Conservation (phyloP, 108 stramenopile genomes). For the Asterionellopsis glacialis region DNA sequence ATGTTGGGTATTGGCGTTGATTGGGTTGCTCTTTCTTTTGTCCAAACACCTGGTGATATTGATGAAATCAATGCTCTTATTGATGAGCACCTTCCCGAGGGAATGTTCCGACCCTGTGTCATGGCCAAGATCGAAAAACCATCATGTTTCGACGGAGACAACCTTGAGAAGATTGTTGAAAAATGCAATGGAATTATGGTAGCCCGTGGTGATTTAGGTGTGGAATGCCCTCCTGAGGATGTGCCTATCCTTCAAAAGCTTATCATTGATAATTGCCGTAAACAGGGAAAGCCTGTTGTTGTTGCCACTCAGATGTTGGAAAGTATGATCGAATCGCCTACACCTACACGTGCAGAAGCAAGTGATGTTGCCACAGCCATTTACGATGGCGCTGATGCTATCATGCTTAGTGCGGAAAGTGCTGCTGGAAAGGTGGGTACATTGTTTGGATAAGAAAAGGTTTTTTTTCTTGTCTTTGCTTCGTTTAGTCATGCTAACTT, state of each 20-base stretch:
- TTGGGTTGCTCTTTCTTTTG: constrained; percentile 95
- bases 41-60: constrained; percentile 87
- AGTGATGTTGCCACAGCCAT: constrained; percentile 95
- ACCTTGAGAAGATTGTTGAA: constrained; percentile 72
- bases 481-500: background rate
- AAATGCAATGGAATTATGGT: constrained; percentile 96
- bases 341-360: constrained; percentile 93
- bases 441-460: background rate
- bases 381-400: constrained; percentile 95
- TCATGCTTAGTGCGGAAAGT: constrained; percentile 93
- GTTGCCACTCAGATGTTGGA: constrained; percentile 89
- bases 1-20: constrained; percentile 89
- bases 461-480: background rate
- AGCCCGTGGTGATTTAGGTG: constrained; percentile 95
- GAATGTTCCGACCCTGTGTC: constrained; percentile 64
- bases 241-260: constrained; percentile 94
- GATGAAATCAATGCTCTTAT: constrained; percentile 79
- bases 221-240: constrained; percentile 92
- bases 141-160: constrained; percentile 70
- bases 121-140: constrained; percentile 99
- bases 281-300: constrained; percentile 86
- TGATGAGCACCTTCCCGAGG: constrained; percentile 53
- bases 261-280: constrained; percentile 90
- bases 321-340: constrained; percentile 89
- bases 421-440: constrained; percentile 72